These are phyloP conservation scores for Hypoxylon trugodes DNA, from an alignment of 495 filamentous ascomycete genomes.

Conservation along the genomic window DNA sequence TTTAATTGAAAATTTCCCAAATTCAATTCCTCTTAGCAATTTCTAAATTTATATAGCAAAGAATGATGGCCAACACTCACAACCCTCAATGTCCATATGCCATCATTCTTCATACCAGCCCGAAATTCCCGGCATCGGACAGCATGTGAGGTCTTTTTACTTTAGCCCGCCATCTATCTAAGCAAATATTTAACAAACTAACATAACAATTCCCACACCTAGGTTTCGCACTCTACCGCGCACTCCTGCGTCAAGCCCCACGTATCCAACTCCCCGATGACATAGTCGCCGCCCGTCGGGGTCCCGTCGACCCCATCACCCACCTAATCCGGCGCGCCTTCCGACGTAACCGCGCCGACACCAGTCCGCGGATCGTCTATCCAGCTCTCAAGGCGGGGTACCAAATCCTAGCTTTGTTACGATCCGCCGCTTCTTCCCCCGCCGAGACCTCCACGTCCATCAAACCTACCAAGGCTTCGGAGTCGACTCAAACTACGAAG, in stretches of 20 bases:
- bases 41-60: neutral
- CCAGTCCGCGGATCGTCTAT: constrained; percentile 61
- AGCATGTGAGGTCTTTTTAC: too few relatives aligned
- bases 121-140: constrained; percentile 64
- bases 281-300: constrained; percentile 52
- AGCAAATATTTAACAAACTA: neutral
- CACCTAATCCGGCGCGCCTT: constrained; percentile 64
- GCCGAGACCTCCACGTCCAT: too few relatives aligned
- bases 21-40: neutral
- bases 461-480: too few relatives aligned
- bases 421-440: constrained; percentile 13
- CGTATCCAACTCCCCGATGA: constrained; percentile 55
- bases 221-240: constrained; percentile 79
- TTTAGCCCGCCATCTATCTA: neutral
- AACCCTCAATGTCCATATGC: constrained; percentile 46
- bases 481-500: too few relatives aligned
- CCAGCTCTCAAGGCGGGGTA: constrained; percentile 72
- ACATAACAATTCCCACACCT: constrained; percentile 9
- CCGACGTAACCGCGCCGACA: constrained; percentile 61
- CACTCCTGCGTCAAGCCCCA: constrained; percentile 69
- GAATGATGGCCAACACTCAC: constrained; percentile 2
- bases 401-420: constrained; percentile 53
- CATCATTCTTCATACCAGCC: constrained; percentile 54
- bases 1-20: neutral
- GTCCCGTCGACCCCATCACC: constrained; percentile 50